Evolutionary conservation across 805 yeast species (phyloP), one percentile per base, ranked within the genome.

Genomic region (Isabelozyma rhagii): DNA sequence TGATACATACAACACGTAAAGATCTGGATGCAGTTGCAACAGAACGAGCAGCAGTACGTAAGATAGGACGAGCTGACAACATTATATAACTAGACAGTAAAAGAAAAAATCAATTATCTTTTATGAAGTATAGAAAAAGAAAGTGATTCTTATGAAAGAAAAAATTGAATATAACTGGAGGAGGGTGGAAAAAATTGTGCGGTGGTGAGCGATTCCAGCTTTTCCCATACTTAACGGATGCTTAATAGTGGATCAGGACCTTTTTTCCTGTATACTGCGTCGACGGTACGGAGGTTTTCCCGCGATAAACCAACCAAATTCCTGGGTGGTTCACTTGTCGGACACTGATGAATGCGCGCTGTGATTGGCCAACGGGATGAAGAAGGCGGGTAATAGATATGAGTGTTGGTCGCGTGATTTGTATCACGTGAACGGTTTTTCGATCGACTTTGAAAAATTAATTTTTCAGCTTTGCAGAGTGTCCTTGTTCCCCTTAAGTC

Each of bases 31-130:
- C 68, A 56, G 66, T 76, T 67, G 77, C 78, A 68, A 85, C 86
- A 68, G 89, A 80, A 79, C 89, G 87, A 71, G 89, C 81, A 72
- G 90, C 90, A 71, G 89, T 82, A 80, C 92, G 88, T 74, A 86
- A 79, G 77, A 84, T 82, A 74, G 91, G 83, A 82, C 94, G 90
- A 71, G 84, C 82, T 67, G 92, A 85, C 80, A 87, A 86, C 94
- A 87, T 87, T 69, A 61, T 75, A 56, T 46, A 51, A 45, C 14
- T 14, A 44, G 25, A 31, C 36, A 17, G 39, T 45, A 25, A 43
- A 18, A 29, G 43, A 59, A 47, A 31, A 31, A 31, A 31, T 13
- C 36, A 31, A 31, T 31, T 39, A 39, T 17, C 54, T 18, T 39
- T 34, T 39, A 39, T 45, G 28, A 21, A 28, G 27, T 39, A 27